These are phyloP conservation scores for Porphyrellus cyaneotinctus DNA, from an alignment of 768 basidiomycete genomes.

Conservation along the genomic window DNA sequence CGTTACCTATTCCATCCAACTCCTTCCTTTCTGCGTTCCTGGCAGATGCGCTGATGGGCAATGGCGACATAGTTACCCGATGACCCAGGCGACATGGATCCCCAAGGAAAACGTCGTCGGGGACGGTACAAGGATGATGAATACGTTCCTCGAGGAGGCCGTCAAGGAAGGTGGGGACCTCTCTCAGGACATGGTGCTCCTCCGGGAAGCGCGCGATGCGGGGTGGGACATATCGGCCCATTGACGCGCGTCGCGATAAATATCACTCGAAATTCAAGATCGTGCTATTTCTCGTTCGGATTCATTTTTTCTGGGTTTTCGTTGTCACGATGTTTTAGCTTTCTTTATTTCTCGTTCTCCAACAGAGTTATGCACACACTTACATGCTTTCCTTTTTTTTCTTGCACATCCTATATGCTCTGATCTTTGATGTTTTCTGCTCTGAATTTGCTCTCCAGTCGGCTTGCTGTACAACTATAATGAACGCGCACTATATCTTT, in stretches of 20 bases:
- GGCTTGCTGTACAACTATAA: not conserved
- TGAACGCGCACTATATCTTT: not conserved
- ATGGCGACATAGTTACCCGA: conserved; percentile 18
- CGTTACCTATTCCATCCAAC: not conserved
- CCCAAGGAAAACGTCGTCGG: conserved; percentile 27
- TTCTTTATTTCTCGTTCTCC: not conserved
- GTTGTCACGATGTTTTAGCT: not conserved
- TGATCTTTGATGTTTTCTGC: not conserved
- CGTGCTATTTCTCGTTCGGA: too few relatives aligned
- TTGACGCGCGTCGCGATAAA: not conserved
- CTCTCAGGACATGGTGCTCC: conserved; percentile 11
- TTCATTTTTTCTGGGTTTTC: too few relatives aligned
- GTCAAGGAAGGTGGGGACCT: conserved; percentile 18
- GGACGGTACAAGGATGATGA: conserved; percentile 12
- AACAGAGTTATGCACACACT: too few relatives aligned
- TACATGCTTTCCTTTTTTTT: not conserved
- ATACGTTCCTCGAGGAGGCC: conserved; percentile 18
- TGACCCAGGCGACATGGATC: conserved; percentile 29
- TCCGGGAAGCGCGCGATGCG: conserved; percentile 20
- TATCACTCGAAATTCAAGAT: too few relatives aligned
- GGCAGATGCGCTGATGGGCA: not conserved
- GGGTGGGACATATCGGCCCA: conserved; percentile 11
- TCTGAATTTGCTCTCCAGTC: not conserved
- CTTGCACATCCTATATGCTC: not conserved
- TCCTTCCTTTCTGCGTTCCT: not conserved